Evolutionary conservation across 2,329 filamentous ascomycete species (phyloP), one percentile per base, ranked within the genome.

Genomic region (Ascomycota sp.): DNA sequence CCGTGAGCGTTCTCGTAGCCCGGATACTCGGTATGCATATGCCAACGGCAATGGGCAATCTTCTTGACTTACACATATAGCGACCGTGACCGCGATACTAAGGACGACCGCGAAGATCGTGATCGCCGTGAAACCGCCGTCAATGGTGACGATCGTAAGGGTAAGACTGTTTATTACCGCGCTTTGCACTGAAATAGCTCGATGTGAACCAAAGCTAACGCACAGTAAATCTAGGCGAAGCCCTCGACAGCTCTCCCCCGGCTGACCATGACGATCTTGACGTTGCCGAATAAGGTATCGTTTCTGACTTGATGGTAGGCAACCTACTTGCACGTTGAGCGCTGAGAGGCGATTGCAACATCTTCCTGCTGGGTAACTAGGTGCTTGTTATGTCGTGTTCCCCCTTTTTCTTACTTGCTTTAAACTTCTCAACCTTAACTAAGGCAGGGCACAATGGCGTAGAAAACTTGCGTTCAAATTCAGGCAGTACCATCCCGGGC

Each of bases 251-350:
- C 44, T 77, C 81, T 41, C 71, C 80, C 38, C 75, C 78, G 39
- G 72, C 80, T 38, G 75, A 73, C 43, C 82, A 93, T 47, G 89
- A 98, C 52, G 89, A 98, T 49, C 69, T 95, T 50, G 89, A 98
- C 53, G 85, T 89, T 48, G 86, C 85, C 46, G 89, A 95, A 59
- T 75, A 61, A 45, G 22, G 15, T 11, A 20, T 7, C 7, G 11
- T 27, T 20, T 19, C 8, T 20, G 15, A 17, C 15, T 17, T 17
- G 15, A 17, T 4, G 4, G 15, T 17, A 17, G 15, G 15, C 15
- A 17, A 17, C 4, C 3, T 17, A 17, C 15, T 17, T 17, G 15
- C 15, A 17, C 4, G 15, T 17, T 17, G 15, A 17, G 4, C 15
- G 15, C 15, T 17, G 4, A 17, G 15, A 17, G 15, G 15, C 15